Base-by-base conservation (phyloP, 192 early-diverging fungal species). In the Backusella morwellensis region DNA sequence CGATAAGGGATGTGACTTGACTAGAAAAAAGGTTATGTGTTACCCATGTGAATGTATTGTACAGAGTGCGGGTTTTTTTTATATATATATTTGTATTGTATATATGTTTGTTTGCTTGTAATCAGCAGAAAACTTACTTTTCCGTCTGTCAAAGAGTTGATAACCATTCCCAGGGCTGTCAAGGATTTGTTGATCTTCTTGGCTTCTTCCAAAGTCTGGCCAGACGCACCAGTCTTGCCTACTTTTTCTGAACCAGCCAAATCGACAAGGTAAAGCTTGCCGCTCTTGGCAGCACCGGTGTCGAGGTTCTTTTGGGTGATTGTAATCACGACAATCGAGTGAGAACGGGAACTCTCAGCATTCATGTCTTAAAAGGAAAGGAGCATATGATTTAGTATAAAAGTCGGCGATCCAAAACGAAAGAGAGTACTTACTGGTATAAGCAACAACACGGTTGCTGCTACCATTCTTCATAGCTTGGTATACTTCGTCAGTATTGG, bases 131-230 rank as follows among this genome's bases (percentile, higher is more conserved):
- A 26, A 77, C 81, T 74, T 80, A 92, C 93, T 87, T 99, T 99
- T 84, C 97, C 97, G 78, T 99, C 98, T 0, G 98, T 98, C 76
- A 99, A 88, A 6, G 96, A 91, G 82, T 99, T 99, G 80, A 99
- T 99, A 78, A 99, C 98, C 96, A 98, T 99, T 68, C 98, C 98
- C 56, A 99, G 88, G 0, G 97, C 95, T 7, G 97, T 95, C 6
- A 99, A 87, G 0, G 96, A 98, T 83, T 97, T 98, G 89, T 99
- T 99, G 89, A 99, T 99, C 86, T 97, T 99, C 84, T 99, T 99
- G 78, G 98, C 98, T 80, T 99, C 98, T 83, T 99, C 98, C 38
- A 99, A 84, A 1, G 97, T 98, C 83, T 99, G 98, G 17, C 82
- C 97, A 1, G 96, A 95, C 6, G 98, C 98, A 66, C 96, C 97